Base-by-base conservation (phyloP, 2,329 filamentous ascomycete genomes). In the Lecanicillium sp. region DNA sequence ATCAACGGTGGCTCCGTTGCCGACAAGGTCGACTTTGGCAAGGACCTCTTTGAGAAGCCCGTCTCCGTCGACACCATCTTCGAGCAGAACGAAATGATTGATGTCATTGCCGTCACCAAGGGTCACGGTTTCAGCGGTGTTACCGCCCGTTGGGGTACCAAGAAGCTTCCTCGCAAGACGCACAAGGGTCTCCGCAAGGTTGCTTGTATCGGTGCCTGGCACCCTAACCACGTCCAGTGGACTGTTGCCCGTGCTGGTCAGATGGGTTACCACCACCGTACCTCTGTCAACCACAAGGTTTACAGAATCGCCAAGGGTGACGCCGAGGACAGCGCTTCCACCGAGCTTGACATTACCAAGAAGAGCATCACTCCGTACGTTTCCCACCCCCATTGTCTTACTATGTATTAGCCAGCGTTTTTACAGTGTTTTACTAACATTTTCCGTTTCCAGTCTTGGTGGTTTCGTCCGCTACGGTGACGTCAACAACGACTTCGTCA, bases 131-230 rank as follows among this genome's bases (percentile, higher is more conserved):
- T 86, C 85, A 77, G 78, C 67, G 92, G 92, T 84, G 92, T 98
- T 60, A 98, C 92, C 53, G 77, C 82, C 70, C 83, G 92, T 75
- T 98, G 92, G 92, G 92, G 92, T 60, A 98, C 92, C 76, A 98
- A 95, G 86, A 98, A 96, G 87, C 87, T 98, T 62, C 92, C 92
- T 57, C 87, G 92, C 67, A 98, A 98, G 88, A 98, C 92, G 48
- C 92, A 98, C 85, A 98, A 98, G 84, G 92, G 92, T 95, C 88
- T 98, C 64, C 84, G 92, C 64, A 98, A 98, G 85, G 90, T 98
- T 59, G 92, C 92, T 65, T 98, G 92, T 95, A 98, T 98, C 70
- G 92, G 92, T 85, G 92, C 92, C 60, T 98, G 92, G 92, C 92
- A 98, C 79, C 92, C 92, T 65, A 88, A 85, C 71, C 92, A 98